phyloP scores from a whole-genome alignment of 495 filamentous ascomycete species.

The Penicillium roqueforti region DNA sequence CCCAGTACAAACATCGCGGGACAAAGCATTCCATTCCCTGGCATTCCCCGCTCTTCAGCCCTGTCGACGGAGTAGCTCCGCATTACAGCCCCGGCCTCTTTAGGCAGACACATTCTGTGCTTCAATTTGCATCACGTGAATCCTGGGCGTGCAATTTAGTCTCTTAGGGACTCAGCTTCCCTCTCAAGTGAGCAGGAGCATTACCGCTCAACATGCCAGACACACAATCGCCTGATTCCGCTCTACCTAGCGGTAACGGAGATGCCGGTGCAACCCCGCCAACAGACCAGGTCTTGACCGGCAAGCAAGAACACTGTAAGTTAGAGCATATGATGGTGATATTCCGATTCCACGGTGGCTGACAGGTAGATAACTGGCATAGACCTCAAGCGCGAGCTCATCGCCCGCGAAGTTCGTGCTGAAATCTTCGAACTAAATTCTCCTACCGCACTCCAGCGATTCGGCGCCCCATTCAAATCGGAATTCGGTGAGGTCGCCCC shows the following conservation, averaged over 20 bases:
- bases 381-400: slow-evolving; percentile 96
- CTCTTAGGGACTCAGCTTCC: not conserved
- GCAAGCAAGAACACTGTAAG: slow-evolving; percentile 97
- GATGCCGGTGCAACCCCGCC: slow-evolving; percentile 31
- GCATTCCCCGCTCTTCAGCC: not conserved
- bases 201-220: slow-evolving; percentile 2
- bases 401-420: slow-evolving; percentile 79
- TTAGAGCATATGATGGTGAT: not conserved
- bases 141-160: not conserved
- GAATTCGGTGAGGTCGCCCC: slow-evolving; percentile 89
- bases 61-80: slow-evolving; percentile 7
- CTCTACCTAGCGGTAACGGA: slow-evolving; percentile 11
- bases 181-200: not conserved
- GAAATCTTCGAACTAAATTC: slow-evolving; percentile 92
- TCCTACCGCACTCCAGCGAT: slow-evolving; percentile 88
- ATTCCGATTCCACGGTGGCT: not conserved
- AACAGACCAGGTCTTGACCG: slow-evolving; percentile 61
- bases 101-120: slow-evolving; percentile 15
- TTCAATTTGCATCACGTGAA: not conserved
- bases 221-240: slow-evolving; percentile 1
- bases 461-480: slow-evolving; percentile 91
- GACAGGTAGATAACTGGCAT: slow-evolving; percentile 3
- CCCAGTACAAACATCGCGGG: not conserved
- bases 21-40: no score
- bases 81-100: slow-evolving; percentile 11